Base-by-base conservation (phyloP, 2,329 filamentous ascomycete species). In the Pseudonectria foliicola region DNA sequence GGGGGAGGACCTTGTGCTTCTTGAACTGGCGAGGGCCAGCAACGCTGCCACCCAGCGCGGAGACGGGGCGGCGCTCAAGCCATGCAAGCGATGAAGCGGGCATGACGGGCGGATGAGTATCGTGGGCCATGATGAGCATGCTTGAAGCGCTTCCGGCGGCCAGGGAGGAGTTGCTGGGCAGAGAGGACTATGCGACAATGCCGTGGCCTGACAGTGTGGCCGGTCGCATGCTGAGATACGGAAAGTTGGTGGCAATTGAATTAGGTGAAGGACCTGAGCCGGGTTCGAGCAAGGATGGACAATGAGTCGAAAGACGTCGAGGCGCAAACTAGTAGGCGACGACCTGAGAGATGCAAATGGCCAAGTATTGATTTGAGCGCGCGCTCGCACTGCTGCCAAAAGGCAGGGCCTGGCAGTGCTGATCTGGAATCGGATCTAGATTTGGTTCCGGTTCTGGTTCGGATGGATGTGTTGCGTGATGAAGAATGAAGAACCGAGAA, bases 1-100 rank as follows among this genome's bases (percentile, higher is more conserved):
- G 58, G 40, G 67, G 66, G 15, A 70, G 49, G 31, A 57, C 44
- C 52, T 69, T 69, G 53, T 69, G 67, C 44, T 58, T 68, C 46
- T 62, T 68, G 54, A 70, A 68, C 42, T 62, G 62, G 38, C 57
- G 57, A 33, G 61, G 59, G 25, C 47, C 49, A 16, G 47, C 51
- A 28, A 53, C 42, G 41, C 42, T 46, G 34, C 51, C 45, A 39
- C 53, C 41, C 29, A 52, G 39, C 36, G 53, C 40, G 39, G 50
- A 39, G 41, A 48, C 46, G 16, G 53, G n/a, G n/a, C n/a, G n/a
- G n/a, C n/a, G n/a, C n/a, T n/a, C n/a, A n/a, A 37, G 25, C 45
- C 47, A 44, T 54, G 48, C 50, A 31, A 49, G 44, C 34, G 54
- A 42, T 34, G 52, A 42, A 35, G 50, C 53, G 45, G 55, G 49